Conservation (phyloP, 2,329 filamentous ascomycete genomes). For the Ceratocystis destructans region DNA sequence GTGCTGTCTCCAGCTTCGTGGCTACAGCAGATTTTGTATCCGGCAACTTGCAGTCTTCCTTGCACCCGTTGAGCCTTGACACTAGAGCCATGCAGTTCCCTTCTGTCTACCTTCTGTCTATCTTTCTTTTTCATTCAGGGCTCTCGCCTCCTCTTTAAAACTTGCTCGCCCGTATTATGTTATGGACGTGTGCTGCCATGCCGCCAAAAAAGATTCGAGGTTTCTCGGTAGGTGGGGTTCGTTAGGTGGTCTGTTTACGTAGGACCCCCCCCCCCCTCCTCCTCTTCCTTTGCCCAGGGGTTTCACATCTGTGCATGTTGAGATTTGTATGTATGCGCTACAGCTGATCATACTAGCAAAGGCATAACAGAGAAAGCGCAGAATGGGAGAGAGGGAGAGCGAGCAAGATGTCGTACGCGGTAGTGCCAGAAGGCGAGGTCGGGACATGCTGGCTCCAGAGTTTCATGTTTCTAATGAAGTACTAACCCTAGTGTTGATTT, state of each 20-base stretch:
- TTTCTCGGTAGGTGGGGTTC: not conserved
- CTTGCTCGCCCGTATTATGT: not conserved
- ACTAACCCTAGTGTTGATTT: not conserved
- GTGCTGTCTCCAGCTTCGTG: not conserved
- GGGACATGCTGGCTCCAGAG: not conserved
- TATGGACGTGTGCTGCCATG: not conserved
- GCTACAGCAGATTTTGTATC: not conserved
- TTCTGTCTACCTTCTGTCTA: not conserved
- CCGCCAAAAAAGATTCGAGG: not conserved
- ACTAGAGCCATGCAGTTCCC: not conserved
- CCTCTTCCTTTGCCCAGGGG: not conserved
- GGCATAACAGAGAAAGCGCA: not conserved
- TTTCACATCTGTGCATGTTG: not conserved
- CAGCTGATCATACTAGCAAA: not conserved
- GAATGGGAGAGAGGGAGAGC: not conserved
- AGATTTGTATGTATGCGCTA: not conserved
- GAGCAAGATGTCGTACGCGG: not conserved
- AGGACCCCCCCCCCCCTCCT: not conserved
- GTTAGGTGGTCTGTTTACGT: conserved; percentile 1
- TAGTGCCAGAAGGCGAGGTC: not conserved
- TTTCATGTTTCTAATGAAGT: not conserved
- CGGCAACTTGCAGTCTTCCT: not conserved
- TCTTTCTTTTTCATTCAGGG: not conserved
- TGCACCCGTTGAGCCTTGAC: not conserved
- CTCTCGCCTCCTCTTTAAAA: not conserved